phyloP scores from a whole-genome alignment of 1,139 yeast genomes.

The Lodderomyces orthopsilosis region DNA sequence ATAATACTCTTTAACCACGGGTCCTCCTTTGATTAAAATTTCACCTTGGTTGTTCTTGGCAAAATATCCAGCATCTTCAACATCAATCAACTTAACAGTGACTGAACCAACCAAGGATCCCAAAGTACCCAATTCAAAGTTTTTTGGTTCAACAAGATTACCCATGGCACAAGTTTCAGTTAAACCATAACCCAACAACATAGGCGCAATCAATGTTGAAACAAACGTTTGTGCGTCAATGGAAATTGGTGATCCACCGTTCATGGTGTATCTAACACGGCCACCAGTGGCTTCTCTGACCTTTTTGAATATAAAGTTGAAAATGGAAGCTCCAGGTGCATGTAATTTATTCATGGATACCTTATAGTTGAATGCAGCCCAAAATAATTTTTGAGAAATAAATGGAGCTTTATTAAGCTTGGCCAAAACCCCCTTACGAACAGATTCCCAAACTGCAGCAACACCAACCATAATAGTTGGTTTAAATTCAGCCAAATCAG shows the following conservation, averaged over 20 bases:
- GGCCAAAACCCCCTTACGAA: constrained; percentile 84
- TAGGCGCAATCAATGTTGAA: constrained; percentile 74
- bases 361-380: constrained; percentile 85
- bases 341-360: constrained; percentile 55
- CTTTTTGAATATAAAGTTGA: constrained; percentile 75
- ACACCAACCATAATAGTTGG: constrained; percentile 98
- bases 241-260: constrained; percentile 95
- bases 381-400: constrained; percentile 74
- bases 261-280: constrained; percentile 63
- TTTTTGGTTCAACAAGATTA: constrained; percentile 61
- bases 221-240: constrained; percentile 83
- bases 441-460: constrained; percentile 97
- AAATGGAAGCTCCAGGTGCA: constrained; percentile 68
- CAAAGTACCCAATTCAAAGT: constrained; percentile 69
- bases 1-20: constrained; percentile 75
- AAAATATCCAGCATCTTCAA: constrained; percentile 85
- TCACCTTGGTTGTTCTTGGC: constrained; percentile 96
- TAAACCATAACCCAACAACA: constrained; percentile 93
- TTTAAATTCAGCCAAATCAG: constrained; percentile 82
- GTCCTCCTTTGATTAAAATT: constrained; percentile 71
- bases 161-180: constrained; percentile 96
- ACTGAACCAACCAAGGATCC: constrained; percentile 84
- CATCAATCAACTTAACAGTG: constrained; percentile 88
- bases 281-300: constrained; percentile 97
- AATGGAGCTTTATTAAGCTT: constrained; percentile 70